These are phyloP conservation scores for Mortierella sp. DNA, from an alignment of 371 early-diverging fungal genomes.

Conservation along the genomic window DNA sequence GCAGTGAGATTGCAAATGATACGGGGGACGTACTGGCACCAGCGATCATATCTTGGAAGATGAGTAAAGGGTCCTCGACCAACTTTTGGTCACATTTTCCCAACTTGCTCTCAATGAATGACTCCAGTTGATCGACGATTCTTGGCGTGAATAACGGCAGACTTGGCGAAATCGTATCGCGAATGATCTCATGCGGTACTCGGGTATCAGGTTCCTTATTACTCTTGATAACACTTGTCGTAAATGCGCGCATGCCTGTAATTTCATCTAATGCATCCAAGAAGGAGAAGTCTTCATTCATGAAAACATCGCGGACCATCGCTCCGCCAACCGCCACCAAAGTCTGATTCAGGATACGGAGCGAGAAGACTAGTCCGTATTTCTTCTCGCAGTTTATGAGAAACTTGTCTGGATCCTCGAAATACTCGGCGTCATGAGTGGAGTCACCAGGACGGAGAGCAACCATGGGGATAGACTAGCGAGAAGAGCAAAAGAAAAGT, in stretches of 20 bases:
- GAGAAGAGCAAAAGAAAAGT: background rate
- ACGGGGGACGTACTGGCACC: constrained; percentile 33
- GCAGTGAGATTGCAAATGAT: background rate
- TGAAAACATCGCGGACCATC: constrained; percentile 31
- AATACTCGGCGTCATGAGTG: constrained; percentile 29
- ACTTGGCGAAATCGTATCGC: constrained; percentile 33
- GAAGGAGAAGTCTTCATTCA: constrained; percentile 21
- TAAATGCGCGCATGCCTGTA: constrained; percentile 17
- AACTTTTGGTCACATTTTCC: constrained; percentile 20
- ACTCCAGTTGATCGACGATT: constrained; percentile 22
- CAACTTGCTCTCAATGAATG: constrained; percentile 9
- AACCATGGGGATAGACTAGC: constrained; percentile 36
- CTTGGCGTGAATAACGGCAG: constrained; percentile 37
- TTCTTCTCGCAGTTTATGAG: constrained; percentile 15
- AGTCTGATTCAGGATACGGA: constrained; percentile 1
- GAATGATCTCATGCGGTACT: constrained; percentile 17
- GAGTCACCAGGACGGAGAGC: constrained; percentile 24
- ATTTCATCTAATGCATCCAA: constrained; percentile 24
- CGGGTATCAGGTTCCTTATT: constrained; percentile 21
- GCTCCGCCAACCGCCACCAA: constrained; percentile 23
- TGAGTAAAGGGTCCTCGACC: constrained; percentile 23
- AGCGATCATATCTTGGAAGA: constrained; percentile 45
- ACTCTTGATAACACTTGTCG: constrained; percentile 17
- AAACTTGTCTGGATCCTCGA: constrained; percentile 18
- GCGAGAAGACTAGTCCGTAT: constrained; percentile 29